Percentiles rank a stretch among this genome's conserved stretches.
Conservation (phyloP, 192 early-diverging fungal genomes). For the Chytriomyces sp. region DNA sequence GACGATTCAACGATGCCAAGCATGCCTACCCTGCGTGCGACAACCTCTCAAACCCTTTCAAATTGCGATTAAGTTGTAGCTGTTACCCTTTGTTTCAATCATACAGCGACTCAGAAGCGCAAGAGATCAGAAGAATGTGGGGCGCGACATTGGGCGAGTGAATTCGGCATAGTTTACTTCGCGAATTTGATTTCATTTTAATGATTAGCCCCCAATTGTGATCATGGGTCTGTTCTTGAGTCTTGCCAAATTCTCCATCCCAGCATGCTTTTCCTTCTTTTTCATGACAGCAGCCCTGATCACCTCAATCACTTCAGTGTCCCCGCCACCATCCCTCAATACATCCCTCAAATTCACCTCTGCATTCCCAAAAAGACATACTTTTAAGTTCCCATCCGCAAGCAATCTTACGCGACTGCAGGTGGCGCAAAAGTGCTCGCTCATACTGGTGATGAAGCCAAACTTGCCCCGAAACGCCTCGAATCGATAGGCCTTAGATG, state of each 20-base stretch:
- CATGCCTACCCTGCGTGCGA: no score
- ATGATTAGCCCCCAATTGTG: conserved; percentile 86
- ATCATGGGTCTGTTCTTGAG: conserved; percentile 95
- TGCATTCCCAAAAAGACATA: conserved; percentile 90
- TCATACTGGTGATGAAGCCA: conserved; percentile 98
- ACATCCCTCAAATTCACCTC: conserved; percentile 86
- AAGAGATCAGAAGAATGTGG: no score
- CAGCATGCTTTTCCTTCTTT: conserved; percentile 95
- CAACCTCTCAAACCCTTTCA: no score
- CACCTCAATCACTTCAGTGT: conserved; percentile 68
- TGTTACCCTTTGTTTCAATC: no score
- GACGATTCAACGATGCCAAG: no score
- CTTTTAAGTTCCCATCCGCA: conserved; percentile 93
- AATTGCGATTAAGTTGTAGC: no score
- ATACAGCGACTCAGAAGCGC: no score
- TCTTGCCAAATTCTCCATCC: conserved; percentile 78
- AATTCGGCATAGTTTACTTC: no score
- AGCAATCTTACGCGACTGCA: conserved; percentile 92
- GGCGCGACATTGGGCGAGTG: no score
- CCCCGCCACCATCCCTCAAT: conserved; percentile 64
- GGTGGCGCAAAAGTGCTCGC: conserved; percentile 92
- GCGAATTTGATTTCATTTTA: no score
- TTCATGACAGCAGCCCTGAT: conserved; percentile 76
- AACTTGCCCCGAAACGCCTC: conserved; percentile 80
- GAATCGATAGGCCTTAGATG: conserved; percentile 64